phyloP scores from a whole-genome alignment of 2,329 filamentous ascomycete genomes.

The Fusarium proliferatum region DNA sequence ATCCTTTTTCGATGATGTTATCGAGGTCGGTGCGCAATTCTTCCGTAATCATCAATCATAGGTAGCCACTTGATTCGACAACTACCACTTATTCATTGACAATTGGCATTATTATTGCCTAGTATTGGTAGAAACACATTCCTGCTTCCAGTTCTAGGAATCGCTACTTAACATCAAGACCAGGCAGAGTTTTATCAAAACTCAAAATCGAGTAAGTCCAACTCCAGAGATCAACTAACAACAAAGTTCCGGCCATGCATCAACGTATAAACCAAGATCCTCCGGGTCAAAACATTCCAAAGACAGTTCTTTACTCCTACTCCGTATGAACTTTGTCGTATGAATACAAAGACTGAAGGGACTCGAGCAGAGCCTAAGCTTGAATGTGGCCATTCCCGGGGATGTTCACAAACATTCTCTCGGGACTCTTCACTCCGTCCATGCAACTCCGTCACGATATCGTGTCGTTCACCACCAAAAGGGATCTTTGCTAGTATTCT shows the following conservation, averaged over 20 bases:
- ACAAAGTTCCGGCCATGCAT: neutral
- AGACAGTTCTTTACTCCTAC: neutral
- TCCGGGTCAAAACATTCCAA: neutral
- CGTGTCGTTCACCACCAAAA: constrained; percentile 1
- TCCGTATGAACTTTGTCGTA: neutral
- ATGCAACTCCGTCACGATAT: neutral
- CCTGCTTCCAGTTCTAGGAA: neutral
- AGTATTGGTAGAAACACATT: neutral
- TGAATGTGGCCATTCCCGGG: neutral
- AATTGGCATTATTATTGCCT: neutral
- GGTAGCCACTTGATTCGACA: neutral
- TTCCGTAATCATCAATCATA: constrained; percentile 33
- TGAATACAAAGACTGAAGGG: neutral
- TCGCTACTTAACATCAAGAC: neutral
- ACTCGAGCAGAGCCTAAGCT: neutral
- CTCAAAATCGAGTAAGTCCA: neutral
- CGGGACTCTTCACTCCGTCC: neutral
- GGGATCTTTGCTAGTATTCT: constrained; percentile 3
- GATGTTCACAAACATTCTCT: neutral
- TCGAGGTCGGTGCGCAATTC: constrained; percentile 39
- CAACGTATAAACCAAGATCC: neutral
- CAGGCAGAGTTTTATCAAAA: neutral
- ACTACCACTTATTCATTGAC: neutral
- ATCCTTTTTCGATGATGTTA: constrained; percentile 34
- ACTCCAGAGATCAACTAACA: neutral